Evolutionary conservation across 345 rosid species (phyloP).

Genomic region (Eucalyptus pauciflora): DNA sequence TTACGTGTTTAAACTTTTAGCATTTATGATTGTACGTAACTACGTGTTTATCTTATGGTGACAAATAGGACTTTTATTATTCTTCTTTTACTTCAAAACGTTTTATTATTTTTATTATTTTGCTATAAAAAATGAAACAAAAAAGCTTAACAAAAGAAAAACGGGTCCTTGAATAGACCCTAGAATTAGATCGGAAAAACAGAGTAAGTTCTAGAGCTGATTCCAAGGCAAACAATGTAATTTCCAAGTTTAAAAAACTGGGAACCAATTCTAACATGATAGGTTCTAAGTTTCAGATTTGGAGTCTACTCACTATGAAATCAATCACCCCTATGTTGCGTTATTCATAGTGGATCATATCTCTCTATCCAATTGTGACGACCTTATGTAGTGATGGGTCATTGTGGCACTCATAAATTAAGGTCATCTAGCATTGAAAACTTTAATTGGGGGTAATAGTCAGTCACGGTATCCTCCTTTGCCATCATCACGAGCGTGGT

Average conservation of each 20-base stretch:
- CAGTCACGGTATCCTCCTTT: background rate
- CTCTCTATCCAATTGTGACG: background rate
- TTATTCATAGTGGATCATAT: background rate
- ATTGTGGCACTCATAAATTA: background rate
- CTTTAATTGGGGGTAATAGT: background rate
- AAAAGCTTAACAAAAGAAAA: no score
- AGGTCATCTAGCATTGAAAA: background rate
- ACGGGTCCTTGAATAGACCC: background rate
- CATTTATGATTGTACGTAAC: background rate
- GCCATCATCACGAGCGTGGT: background rate
- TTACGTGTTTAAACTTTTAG: no score
- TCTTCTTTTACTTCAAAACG: no score
- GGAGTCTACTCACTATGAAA: rapidly evolving
- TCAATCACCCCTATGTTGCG: rapidly evolving
- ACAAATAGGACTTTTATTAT: background rate
- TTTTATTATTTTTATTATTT: no score
- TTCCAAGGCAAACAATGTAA: no score
- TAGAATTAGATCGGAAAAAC: no score
- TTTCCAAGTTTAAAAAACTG: no score
- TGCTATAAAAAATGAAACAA: background rate
- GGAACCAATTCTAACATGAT: rapidly evolving
- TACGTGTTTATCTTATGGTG: background rate
- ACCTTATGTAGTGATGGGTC: background rate
- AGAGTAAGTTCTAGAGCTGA: background rate
- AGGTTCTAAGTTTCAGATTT: no score